Evolutionary conservation across 768 basidiomycete genomes (phyloP).

Genomic region (Xerocomellus intermedius): DNA sequence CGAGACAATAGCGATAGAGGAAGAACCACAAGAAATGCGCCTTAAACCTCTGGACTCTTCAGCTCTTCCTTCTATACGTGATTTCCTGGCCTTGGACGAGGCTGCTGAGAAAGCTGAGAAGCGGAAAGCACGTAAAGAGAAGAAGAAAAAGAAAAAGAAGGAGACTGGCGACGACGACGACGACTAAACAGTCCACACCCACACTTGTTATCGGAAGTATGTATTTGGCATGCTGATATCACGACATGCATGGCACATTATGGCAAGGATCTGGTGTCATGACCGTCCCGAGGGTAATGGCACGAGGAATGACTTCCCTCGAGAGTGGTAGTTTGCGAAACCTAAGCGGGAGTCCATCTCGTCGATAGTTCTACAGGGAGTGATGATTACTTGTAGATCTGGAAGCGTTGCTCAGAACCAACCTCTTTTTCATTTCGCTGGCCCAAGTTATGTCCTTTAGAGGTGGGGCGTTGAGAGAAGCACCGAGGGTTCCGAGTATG

Average conservation of each 20-base stretch:
- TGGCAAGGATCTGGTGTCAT: neutral
- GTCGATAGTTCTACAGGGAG: slow-evolving; percentile 58
- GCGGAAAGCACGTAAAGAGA: slow-evolving; percentile 72
- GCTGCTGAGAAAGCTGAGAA: slow-evolving; percentile 65
- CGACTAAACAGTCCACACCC: slow-evolving; percentile 22
- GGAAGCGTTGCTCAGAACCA: slow-evolving; percentile 21
- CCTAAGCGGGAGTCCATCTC: slow-evolving; percentile 69
- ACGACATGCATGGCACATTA: neutral
- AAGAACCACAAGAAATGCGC: slow-evolving; percentile 45
- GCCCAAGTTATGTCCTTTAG: slow-evolving; percentile 86
- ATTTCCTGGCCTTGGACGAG: slow-evolving; percentile 76
- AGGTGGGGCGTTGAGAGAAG: slow-evolving; percentile 62
- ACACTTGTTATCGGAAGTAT: neutral
- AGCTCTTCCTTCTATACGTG: slow-evolving; percentile 76
- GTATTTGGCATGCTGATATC: slow-evolving; percentile 1
- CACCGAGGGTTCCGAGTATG: slow-evolving; percentile 68
- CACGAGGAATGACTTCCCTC: slow-evolving; percentile 41
- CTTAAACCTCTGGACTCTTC: slow-evolving; percentile 80
- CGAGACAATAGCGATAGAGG: slow-evolving; percentile 14
- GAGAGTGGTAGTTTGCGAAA: slow-evolving; percentile 62
- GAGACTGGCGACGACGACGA: slow-evolving; percentile 30
- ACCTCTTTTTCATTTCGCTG: slow-evolving; percentile 86
- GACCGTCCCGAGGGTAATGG: slow-evolving; percentile 1
- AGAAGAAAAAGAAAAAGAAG: slow-evolving; percentile 52
- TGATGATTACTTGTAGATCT: neutral